Evolutionary conservation across 345 rosid species (phyloP).

Genomic region (Syzygium aromaticum): DNA sequence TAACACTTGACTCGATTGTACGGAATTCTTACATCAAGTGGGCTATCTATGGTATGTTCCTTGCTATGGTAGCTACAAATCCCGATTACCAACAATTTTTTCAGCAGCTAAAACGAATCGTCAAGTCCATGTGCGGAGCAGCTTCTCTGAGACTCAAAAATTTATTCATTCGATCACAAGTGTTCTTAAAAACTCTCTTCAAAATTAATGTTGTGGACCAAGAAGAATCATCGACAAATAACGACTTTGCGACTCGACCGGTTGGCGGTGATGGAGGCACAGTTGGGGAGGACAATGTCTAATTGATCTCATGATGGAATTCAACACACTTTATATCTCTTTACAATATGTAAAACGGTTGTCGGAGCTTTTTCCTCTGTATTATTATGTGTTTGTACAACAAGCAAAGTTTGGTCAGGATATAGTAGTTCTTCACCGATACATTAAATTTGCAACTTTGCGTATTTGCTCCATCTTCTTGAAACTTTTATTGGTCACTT

Average conservation of each 20-base stretch:
- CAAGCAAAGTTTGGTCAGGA: no score
- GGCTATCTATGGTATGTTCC: background rate
- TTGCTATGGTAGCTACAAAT: background rate
- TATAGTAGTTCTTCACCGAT: background rate
- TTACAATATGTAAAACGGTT: background rate
- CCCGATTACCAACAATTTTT: background rate
- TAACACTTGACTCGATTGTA: no score
- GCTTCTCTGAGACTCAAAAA: background rate
- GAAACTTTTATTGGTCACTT: background rate
- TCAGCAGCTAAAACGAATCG: background rate
- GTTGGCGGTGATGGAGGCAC: accelerated
- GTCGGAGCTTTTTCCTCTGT: no score
- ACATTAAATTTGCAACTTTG: background rate
- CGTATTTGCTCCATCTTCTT: background rate
- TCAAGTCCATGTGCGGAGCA: background rate
- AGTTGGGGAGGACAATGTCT: background rate
- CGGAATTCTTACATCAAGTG: no score
- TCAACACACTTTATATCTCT: background rate
- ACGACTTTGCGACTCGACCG: accelerated
- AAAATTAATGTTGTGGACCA: background rate
- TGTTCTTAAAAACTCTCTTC: background rate
- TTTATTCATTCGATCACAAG: background rate
- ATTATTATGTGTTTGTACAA: no score
- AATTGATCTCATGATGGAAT: background rate
- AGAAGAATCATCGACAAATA: background rate